Percentiles rank a stretch among this genome's conserved stretches.
These are phyloP conservation scores for Neolentinus lepideus DNA, from an alignment of 1,284 basidiomycete genomes.

Conservation along the genomic window DNA sequence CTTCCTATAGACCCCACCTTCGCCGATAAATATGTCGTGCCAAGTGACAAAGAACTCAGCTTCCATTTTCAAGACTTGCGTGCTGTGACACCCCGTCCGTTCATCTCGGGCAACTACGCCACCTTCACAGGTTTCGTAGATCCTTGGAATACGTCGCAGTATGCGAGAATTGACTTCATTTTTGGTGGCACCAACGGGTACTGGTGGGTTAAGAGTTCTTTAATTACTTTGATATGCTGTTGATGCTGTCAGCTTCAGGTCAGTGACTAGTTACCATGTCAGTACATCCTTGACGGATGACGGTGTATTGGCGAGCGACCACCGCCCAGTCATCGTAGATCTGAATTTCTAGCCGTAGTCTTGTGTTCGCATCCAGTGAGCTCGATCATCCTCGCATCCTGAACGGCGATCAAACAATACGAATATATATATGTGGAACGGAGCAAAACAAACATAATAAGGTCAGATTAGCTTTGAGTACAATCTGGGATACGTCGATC, in stretches of 20 bases:
- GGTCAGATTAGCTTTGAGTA: background rate
- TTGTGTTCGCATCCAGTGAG: background rate
- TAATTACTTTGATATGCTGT: background rate
- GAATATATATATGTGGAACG: background rate
- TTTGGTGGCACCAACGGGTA: constrained; percentile 40
- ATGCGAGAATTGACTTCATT: constrained; percentile 45
- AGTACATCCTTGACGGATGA: constrained; percentile 40
- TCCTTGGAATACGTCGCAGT: constrained; percentile 29
- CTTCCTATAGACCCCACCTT: constrained; percentile 37
- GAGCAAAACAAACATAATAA: background rate
- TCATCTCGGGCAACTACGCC: constrained; percentile 40
- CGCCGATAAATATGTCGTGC: constrained; percentile 31
- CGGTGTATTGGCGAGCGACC: constrained; percentile 49
- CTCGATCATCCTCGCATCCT: background rate
- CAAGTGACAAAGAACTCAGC: constrained; percentile 20
- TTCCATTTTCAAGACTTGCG: constrained; percentile 45
- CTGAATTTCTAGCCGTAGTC: constrained; percentile 18
- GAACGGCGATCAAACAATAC: background rate
- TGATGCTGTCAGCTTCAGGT: constrained; percentile 21
- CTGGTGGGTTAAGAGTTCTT: constrained; percentile 33
- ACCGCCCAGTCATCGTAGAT: constrained; percentile 46
- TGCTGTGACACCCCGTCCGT: constrained; percentile 30
- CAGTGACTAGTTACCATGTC: constrained; percentile 30
- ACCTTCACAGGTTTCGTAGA: constrained; percentile 47
- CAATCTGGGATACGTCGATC: background rate